These are phyloP conservation scores for Oxyria digyna DNA, from an alignment of 148 eudicot genomes.

Conservation along the genomic window DNA sequence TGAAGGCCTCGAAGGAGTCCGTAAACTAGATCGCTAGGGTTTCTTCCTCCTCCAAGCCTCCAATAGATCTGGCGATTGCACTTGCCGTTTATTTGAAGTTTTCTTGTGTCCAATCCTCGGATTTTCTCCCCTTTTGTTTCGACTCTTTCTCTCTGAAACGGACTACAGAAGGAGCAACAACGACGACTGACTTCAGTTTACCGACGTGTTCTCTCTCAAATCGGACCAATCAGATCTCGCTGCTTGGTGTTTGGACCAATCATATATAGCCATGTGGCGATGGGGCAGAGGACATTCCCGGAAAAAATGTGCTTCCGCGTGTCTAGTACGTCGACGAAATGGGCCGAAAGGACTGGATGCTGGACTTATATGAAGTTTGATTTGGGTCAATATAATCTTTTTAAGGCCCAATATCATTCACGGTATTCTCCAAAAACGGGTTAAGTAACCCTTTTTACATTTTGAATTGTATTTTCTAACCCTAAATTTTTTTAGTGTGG, in stretches of 20 bases:
- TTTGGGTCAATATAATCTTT: background rate
- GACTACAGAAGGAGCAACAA: background rate
- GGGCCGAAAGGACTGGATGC: background rate
- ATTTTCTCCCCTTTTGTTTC: background rate
- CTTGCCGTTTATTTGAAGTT: background rate
- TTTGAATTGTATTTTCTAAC: too few relatives aligned
- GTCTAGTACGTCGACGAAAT: background rate
- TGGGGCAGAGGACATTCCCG: background rate
- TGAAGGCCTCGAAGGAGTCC: conserved; percentile 11
- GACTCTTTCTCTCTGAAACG: background rate
- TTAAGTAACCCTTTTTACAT: too few relatives aligned
- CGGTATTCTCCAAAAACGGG: too few relatives aligned
- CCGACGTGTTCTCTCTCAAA: background rate
- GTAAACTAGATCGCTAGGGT: conserved; percentile 16
- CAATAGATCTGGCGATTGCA: conserved; percentile 7
- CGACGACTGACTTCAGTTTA: background rate
- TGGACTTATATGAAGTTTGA: background rate
- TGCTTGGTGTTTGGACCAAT: background rate
- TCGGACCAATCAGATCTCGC: background rate
- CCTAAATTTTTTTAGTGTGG: too few relatives aligned
- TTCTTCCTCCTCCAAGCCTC: conserved; percentile 1
- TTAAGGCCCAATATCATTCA: too few relatives aligned
- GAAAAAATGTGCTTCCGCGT: background rate
- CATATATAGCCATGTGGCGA: background rate
- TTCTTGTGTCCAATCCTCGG: background rate